Percentiles rank a stretch among this genome's conserved stretches.
Conservation (phyloP, 169 alveolate genomes). For the Eimeria zaria region DNA sequence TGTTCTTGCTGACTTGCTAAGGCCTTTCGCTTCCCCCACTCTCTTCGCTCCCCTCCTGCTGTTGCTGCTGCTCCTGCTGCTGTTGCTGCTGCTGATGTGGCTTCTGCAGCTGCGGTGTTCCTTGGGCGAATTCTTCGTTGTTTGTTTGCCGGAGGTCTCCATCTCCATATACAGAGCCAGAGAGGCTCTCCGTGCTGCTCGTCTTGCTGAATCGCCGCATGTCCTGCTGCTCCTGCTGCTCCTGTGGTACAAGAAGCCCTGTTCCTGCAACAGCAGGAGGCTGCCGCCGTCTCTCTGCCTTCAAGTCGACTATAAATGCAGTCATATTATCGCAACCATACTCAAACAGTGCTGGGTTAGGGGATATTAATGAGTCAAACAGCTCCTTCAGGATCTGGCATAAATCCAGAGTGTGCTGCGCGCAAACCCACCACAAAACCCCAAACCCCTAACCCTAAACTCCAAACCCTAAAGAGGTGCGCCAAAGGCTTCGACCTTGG, state of each 20-base stretch:
- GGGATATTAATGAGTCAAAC: conserved; percentile 82
- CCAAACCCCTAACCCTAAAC: neutral
- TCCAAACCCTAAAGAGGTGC: neutral
- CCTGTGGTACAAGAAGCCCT: neutral
- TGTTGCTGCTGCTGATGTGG: neutral
- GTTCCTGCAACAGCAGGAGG: neutral
- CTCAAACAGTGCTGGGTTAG: conserved; percentile 84
- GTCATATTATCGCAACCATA: conserved; percentile 88
- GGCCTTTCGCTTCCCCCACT: neutral
- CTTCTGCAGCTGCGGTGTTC: conserved; percentile 7
- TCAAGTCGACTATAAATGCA: conserved; percentile 82
- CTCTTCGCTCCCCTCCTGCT: neutral
- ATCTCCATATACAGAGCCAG: conserved; percentile 56
- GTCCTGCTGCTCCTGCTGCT: conserved; percentile 52
- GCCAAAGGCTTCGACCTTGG: neutral
- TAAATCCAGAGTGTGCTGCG: conserved; percentile 78
- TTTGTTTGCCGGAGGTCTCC: conserved; percentile 7
- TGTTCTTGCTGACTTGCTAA: neutral
- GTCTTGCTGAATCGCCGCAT: neutral
- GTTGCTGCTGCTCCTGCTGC: neutral
- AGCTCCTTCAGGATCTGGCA: conserved; percentile 80
- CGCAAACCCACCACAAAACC: neutral
- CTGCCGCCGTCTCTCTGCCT: conserved; percentile 40
- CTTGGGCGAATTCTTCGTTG: neutral
- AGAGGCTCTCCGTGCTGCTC: conserved; percentile 48